Evolutionary conservation across 805 yeast genomes (phyloP).

Genomic region (Candida oleophila): DNA sequence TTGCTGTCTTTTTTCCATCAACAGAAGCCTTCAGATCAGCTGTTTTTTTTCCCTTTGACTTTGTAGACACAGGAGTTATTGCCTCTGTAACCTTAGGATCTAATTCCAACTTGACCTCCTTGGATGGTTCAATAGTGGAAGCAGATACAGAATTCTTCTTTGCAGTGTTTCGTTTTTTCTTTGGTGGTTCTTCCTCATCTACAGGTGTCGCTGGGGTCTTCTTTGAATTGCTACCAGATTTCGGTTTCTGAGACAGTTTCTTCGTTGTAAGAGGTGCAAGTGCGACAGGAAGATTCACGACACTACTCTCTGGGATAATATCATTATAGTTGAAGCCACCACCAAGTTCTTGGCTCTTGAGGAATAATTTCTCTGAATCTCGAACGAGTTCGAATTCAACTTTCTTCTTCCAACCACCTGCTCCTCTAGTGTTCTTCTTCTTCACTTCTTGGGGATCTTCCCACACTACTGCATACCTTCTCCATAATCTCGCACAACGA

Average conservation of each 20-base stretch:
- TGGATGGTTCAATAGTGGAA: too few species aligned
- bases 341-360: slow-evolving; percentile 43
- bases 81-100: neutral
- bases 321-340: slow-evolving; percentile 21
- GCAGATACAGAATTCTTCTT: slow-evolving; percentile 1
- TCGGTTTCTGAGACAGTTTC: neutral
- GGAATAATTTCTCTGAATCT: slow-evolving; percentile 57
- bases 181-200: slow-evolving; percentile 2
- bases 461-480: slow-evolving; percentile 87
- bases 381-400: slow-evolving; percentile 65
- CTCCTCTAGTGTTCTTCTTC: slow-evolving; percentile 43
- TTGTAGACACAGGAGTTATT: neutral
- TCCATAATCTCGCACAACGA: slow-evolving; percentile 89
- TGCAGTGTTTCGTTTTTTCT: slow-evolving; percentile 4
- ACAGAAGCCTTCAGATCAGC: neutral
- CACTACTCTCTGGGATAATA: neutral
- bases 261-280: neutral
- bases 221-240: neutral
- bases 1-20: neutral
- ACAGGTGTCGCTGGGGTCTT: neutral
- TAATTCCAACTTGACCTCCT: neutral
- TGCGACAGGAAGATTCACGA: neutral
- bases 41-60: neutral
- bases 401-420: slow-evolving; percentile 56
- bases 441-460: slow-evolving; percentile 70